Conservation (phyloP, 345 rosid genomes). For the Balakata baccata region DNA sequence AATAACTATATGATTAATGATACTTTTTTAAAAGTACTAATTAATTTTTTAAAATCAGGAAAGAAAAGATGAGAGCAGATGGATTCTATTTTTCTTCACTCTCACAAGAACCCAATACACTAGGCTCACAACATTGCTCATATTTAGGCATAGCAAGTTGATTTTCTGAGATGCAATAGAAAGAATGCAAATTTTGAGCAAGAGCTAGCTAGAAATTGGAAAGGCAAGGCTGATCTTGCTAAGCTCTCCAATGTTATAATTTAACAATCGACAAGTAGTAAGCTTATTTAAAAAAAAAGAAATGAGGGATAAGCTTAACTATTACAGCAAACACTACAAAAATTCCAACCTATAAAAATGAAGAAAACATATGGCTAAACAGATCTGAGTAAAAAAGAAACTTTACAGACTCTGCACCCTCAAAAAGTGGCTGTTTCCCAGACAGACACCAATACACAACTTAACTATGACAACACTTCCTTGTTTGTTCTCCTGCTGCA, state of each 20-base stretch:
- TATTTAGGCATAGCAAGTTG: neutral
- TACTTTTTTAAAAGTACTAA: neutral
- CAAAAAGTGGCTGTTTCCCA: neutral
- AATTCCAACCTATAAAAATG: no score
- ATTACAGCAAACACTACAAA: neutral
- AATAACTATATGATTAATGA: neutral
- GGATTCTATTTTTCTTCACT: constrained; percentile 1
- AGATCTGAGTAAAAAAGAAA: neutral
- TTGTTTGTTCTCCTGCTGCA: constrained; percentile 4
- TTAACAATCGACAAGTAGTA: neutral
- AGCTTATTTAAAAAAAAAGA: neutral
- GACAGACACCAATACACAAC: neutral
- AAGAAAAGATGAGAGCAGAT: neutral
- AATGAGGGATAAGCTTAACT: neutral
- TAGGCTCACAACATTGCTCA: neutral
- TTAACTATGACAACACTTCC: neutral
- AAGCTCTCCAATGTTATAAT: neutral
- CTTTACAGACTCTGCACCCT: neutral
- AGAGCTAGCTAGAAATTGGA: neutral
- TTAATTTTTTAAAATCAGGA: neutral
- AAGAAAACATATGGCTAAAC: neutral
- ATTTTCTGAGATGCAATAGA: neutral
- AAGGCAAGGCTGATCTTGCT: neutral
- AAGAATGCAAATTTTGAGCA: neutral
- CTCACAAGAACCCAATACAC: neutral